phyloP scores from a whole-genome alignment of 768 basidiomycete genomes.

The Russula compacta region DNA sequence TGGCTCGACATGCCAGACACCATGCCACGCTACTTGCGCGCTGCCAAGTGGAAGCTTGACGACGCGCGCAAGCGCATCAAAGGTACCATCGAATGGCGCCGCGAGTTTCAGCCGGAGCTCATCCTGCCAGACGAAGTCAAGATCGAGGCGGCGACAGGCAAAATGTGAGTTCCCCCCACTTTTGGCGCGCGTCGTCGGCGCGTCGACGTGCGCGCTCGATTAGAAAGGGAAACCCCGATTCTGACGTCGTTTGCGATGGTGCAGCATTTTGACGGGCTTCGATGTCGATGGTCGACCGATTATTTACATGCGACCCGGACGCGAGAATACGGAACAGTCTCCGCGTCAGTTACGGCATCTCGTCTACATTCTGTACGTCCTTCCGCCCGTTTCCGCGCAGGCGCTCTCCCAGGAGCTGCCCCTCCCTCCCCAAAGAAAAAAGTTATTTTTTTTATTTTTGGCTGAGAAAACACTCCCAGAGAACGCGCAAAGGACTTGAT shows the following conservation, averaged over 20 bases:
- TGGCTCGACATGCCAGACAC: conserved; percentile 68
- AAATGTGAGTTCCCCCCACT: conserved; percentile 50
- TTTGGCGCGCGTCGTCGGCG: neutral
- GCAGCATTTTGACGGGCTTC: conserved; percentile 74
- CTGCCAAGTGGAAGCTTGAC: conserved; percentile 72
- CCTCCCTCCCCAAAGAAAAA: too few species aligned
- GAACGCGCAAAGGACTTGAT: conserved; percentile 86
- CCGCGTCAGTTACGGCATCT: conserved; percentile 77
- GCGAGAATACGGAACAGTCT: conserved; percentile 73
- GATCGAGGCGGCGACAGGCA: conserved; percentile 76
- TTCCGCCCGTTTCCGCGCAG: neutral
- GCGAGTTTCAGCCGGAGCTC: conserved; percentile 78
- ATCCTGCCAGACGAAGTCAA: conserved; percentile 74
- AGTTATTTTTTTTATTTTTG: too few species aligned
- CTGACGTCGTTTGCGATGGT: neutral
- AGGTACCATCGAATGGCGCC: conserved; percentile 73
- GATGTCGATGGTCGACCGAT: conserved; percentile 83
- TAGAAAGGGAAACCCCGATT: neutral
- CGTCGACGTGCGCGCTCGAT: neutral
- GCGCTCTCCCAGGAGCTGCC: too few species aligned
- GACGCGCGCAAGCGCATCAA: conserved; percentile 75
- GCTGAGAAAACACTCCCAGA: conserved; percentile 28
- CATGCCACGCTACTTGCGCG: conserved; percentile 70
- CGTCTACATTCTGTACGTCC: conserved; percentile 73
- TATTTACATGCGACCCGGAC: conserved; percentile 80